Conservation (phyloP, 768 basidiomycete species). For the Phanerodontia chrysosporium region DNA sequence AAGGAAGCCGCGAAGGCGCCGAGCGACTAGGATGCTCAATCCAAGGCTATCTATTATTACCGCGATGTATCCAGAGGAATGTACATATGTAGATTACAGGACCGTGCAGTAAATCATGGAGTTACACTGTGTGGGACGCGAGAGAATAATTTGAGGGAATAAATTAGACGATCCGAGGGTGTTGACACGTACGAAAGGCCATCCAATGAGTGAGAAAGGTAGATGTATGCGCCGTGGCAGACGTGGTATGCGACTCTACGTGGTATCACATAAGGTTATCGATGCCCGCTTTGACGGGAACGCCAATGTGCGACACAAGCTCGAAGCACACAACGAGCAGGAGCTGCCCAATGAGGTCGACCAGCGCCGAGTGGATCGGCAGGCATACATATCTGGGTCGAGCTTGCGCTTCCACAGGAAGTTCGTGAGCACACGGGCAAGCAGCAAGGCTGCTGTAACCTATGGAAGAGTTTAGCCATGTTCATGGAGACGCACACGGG, state of each 20-base stretch:
- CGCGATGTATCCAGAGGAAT: background rate
- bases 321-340: constrained; percentile 76
- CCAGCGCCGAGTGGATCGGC: constrained; percentile 83
- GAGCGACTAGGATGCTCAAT: constrained; percentile 7
- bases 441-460: constrained; percentile 65
- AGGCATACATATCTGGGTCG: constrained; percentile 94
- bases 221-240: background rate
- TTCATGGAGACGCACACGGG: background rate
- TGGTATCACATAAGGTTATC: background rate
- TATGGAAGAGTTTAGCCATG: constrained; percentile 24
- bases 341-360: constrained; percentile 81
- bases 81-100: background rate
- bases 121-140: background rate
- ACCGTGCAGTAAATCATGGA: background rate
- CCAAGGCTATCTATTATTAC: background rate
- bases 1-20: constrained; percentile 70
- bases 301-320: constrained; percentile 48
- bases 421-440: constrained; percentile 65
- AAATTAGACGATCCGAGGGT: background rate
- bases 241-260: no score
- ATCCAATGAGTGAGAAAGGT: no score
- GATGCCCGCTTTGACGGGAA: constrained; percentile 20
- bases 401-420: constrained; percentile 73
- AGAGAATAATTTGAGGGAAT: background rate
- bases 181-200: background rate